Conservation (phyloP, 108 stramenopile genomes). For the Parmales sp. region DNA sequence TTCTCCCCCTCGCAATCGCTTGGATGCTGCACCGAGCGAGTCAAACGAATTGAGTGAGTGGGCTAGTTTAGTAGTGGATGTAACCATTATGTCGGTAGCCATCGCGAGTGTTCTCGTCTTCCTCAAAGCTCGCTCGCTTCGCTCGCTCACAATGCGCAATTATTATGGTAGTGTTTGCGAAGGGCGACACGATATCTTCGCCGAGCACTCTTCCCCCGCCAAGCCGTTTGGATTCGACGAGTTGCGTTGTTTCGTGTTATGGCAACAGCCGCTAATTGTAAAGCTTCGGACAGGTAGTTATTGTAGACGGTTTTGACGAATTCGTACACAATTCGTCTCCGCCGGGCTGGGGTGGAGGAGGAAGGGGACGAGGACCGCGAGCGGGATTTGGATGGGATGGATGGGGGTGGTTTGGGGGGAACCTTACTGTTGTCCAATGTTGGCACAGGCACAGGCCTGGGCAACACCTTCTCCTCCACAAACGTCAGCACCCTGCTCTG, state of each 20-base stretch:
- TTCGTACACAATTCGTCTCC: not conserved
- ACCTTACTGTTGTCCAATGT: not conserved
- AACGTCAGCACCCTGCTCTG: not conserved
- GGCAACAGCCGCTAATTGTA: not conserved
- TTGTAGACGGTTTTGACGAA: not conserved
- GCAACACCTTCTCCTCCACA: not conserved
- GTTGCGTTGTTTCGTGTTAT: no score
- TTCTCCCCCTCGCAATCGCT: no score
- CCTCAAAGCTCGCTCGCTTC: no score
- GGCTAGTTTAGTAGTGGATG: no score
- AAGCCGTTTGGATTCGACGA: no score
- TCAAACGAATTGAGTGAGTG: no score
- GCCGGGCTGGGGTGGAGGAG: not conserved
- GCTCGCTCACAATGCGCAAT: no score
- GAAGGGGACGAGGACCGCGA: not conserved
- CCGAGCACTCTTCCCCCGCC: no score
- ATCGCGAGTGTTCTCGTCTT: no score
- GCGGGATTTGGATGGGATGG: not conserved
- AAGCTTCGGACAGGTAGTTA: not conserved
- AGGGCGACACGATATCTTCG: not conserved
- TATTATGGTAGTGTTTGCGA: no score
- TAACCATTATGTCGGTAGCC: no score
- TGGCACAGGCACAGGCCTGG: not conserved
- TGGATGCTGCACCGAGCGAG: no score
- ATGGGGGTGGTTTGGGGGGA: not conserved